Evolutionary conservation across 225 moss, liverwort and hornwort species (phyloP), one percentile per base, ranked within the genome.

Genomic region (Antitrichia curtipendula): DNA sequence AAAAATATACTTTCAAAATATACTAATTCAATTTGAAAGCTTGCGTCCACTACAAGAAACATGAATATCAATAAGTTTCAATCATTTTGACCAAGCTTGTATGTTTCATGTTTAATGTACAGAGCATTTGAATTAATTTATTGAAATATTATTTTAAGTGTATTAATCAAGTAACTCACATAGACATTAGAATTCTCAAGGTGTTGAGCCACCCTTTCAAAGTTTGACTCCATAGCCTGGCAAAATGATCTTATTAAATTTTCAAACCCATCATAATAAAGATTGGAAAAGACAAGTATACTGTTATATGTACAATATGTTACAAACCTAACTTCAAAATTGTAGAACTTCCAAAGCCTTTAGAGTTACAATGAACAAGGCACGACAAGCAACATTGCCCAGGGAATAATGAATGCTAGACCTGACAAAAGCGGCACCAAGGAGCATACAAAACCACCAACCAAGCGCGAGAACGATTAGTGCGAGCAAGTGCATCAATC

Each of bases 401-500:
- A 23, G 2, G 10, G 43, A 31, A 34, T 22, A 50, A 75, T 4
- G 53, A 61, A 47, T 64, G 15, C 25, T 57, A 32, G 7, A 92
- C 93, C 91, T 92, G 88, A 72, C 93, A 93, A 53, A 87, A 93
- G 75, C 18, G 61, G 84, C 93, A 93, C 93, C 93, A 92, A 16
- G 93, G 93, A 8, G 93, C 93, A 84, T 93, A 90, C 81, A 93
- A 78, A 58, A 92, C 93, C 82, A 93, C 92, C 88, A 93, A 47
- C 93, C 92, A 93, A 58, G 93, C 69, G 5, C 72, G 85, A 6
- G 91, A 92, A 36, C 91, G 89, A 84, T 83, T 91, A 19, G 78
- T 89, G 31, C 82, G 85, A 2, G 90, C 92, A 69, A 92, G 85
- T 12, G 89, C 89, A 72, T 92, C 89, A 58, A 93, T 89, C 23